Conservation (phyloP, 2,329 filamentous ascomycete genomes). For the Phaeosphaeria sp. region DNA sequence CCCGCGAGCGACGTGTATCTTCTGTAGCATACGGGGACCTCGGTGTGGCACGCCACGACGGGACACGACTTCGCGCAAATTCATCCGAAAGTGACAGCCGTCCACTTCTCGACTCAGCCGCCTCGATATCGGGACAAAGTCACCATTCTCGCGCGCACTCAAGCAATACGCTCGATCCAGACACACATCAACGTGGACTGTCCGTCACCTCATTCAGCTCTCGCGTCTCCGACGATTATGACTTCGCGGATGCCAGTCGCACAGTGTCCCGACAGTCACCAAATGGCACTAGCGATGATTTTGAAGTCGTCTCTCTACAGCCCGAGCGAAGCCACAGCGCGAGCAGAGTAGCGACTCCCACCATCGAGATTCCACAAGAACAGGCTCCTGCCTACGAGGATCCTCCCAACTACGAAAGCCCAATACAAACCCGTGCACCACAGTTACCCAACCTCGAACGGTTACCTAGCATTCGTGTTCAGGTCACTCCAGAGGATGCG, state of each 20-base stretch:
- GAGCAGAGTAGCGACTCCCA: slow-evolving; percentile 29
- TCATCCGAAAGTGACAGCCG: slow-evolving; percentile 75
- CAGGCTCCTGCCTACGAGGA: slow-evolving; percentile 53
- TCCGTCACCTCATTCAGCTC: slow-evolving; percentile 51
- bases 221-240: slow-evolving; percentile 46
- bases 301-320: slow-evolving; percentile 52
- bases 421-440: slow-evolving; percentile 39
- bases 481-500: slow-evolving; percentile 46
- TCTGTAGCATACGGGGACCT: slow-evolving; percentile 79
- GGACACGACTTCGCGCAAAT: slow-evolving; percentile 74
- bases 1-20: slow-evolving; percentile 71
- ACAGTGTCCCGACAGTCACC: slow-evolving; percentile 17
- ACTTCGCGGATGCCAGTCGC: slow-evolving; percentile 33
- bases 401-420: slow-evolving; percentile 57
- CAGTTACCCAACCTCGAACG: slow-evolving; percentile 49
- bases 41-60: slow-evolving; percentile 78
- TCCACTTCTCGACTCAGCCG: slow-evolving; percentile 74
- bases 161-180: slow-evolving; percentile 30
- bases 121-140: slow-evolving; percentile 60
- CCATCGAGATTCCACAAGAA: slow-evolving; percentile 36
- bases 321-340: slow-evolving; percentile 43
- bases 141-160: slow-evolving; percentile 30
- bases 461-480: slow-evolving; percentile 54
- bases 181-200: slow-evolving; percentile 50
- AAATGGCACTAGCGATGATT: slow-evolving; percentile 42